Percentiles rank a stretch among this genome's conserved stretches.
phyloP scores from a whole-genome alignment of 768 basidiomycete species.

The Rhodocollybia butyracea region DNA sequence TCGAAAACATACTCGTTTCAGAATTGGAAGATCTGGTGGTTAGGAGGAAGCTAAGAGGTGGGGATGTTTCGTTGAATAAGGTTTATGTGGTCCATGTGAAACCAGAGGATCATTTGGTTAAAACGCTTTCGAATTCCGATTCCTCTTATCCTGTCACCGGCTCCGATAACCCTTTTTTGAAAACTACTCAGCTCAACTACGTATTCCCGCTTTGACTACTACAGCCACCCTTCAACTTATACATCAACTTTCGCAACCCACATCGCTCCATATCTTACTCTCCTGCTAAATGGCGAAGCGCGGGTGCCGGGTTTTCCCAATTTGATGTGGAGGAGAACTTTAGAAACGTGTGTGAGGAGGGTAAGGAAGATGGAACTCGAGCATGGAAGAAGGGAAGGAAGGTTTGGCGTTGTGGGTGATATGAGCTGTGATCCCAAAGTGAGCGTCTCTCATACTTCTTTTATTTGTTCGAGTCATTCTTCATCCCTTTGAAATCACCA shows the following conservation, averaged over 20 bases:
- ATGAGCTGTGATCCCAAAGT: constrained; percentile 87
- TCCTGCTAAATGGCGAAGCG: constrained; percentile 84
- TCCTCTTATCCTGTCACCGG: background rate
- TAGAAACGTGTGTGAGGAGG: constrained; percentile 24
- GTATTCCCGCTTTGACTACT: constrained; percentile 72
- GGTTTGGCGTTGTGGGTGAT: constrained; percentile 77
- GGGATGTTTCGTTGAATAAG: background rate
- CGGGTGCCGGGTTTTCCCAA: constrained; percentile 81
- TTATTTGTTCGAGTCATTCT: no score
- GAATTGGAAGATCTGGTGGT: constrained; percentile 57
- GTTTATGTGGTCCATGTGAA: constrained; percentile 57
- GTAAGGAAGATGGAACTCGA: constrained; percentile 29
- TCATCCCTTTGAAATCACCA: no score
- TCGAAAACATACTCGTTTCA: constrained; percentile 49
- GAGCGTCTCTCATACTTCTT: no score
- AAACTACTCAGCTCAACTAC: background rate
- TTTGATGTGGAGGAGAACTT: constrained; percentile 66
- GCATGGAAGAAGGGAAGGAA: constrained; percentile 48
- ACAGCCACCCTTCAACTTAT: constrained; percentile 64
- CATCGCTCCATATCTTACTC: constrained; percentile 83
- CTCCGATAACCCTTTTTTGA: background rate
- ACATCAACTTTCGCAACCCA: constrained; percentile 65
- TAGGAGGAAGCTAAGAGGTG: constrained; percentile 37
- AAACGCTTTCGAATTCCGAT: constrained; percentile 35
- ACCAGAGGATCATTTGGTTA: constrained; percentile 66